These are phyloP conservation scores for Atkinsonella texensis DNA, from an alignment of 2,329 filamentous ascomycete species.

Conservation along the genomic window DNA sequence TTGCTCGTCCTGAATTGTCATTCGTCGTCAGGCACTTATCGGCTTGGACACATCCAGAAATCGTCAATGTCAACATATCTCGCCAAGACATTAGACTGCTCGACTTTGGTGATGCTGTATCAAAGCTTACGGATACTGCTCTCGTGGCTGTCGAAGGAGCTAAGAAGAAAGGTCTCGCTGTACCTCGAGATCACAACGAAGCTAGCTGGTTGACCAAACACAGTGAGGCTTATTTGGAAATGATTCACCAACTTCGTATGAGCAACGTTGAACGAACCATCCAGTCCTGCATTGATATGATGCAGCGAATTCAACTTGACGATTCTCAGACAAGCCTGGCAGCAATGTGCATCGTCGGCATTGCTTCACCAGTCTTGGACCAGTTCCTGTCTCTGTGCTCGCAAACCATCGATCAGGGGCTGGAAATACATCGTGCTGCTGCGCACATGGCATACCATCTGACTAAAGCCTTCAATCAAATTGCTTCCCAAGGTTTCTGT, in stretches of 20 bases:
- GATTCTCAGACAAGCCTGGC: slow-evolving; percentile 16
- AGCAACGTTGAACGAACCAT: slow-evolving; percentile 37
- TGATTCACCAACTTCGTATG: slow-evolving; percentile 48
- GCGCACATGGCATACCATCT: slow-evolving; percentile 67
- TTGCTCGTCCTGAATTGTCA: slow-evolving; percentile 40
- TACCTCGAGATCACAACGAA: slow-evolving; percentile 23
- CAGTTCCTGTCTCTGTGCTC: slow-evolving; percentile 57
- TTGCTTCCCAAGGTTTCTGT: slow-evolving; percentile 82
- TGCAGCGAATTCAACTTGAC: slow-evolving; percentile 21
- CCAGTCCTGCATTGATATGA: slow-evolving; percentile 22
- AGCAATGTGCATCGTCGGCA: slow-evolving; percentile 19
- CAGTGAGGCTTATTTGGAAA: slow-evolving; percentile 37
- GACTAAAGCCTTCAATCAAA: slow-evolving; percentile 62
- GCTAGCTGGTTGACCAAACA: slow-evolving; percentile 26
- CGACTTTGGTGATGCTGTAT: slow-evolving; percentile 44
- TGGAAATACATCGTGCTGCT: slow-evolving; percentile 55
- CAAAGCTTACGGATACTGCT: slow-evolving; percentile 59
- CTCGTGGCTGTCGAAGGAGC: slow-evolving; percentile 70
- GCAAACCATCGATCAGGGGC: slow-evolving; percentile 44
- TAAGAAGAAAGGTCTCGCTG: slow-evolving; percentile 38
- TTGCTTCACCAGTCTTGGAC: slow-evolving; percentile 53
- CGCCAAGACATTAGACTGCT: slow-evolving; percentile 17
- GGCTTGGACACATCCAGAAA: slow-evolving; percentile 43
- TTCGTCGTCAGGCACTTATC: slow-evolving; percentile 56
- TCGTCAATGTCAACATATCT: slow-evolving; percentile 7